Conservation (phyloP, 306 rosid species). For the Inga oerstediana region DNA sequence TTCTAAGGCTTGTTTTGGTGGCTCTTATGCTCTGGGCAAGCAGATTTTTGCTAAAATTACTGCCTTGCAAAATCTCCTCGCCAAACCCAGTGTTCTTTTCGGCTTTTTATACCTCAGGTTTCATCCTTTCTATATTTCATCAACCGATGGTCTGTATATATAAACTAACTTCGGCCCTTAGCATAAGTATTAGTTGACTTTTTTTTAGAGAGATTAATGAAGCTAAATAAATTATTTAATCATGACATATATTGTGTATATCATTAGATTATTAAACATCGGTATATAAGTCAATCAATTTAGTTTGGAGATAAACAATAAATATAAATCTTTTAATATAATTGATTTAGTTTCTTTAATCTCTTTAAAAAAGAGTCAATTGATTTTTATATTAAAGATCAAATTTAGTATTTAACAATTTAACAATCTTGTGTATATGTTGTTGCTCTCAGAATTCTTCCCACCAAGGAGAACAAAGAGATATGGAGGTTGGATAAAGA, state of each 20-base stretch:
- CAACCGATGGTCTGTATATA: neutral
- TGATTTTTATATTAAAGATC: no score
- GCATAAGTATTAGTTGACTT: no score
- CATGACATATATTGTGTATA: no score
- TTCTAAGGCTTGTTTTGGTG: slow-evolving; percentile 44
- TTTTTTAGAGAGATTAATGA: no score
- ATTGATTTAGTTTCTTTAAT: no score
- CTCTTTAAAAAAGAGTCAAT: no score
- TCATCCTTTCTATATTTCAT: neutral
- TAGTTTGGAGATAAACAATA: no score
- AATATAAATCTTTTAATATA: no score
- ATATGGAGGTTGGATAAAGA: slow-evolving; percentile 38
- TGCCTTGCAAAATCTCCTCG: slow-evolving; percentile 13
- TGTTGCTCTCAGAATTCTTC: slow-evolving; percentile 26
- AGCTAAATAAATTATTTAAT: no score
- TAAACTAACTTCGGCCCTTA: neutral
- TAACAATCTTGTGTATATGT: neutral
- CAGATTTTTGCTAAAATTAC: slow-evolving; percentile 40
- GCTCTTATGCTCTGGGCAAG: slow-evolving; percentile 37
- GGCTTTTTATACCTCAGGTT: slow-evolving; percentile 40
- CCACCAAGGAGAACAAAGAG: slow-evolving; percentile 40
- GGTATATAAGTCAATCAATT: no score
- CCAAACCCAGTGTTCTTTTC: slow-evolving; percentile 35
- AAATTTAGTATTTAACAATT: neutral
- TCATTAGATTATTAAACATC: no score